Conservation (phyloP, 2,329 filamentous ascomycete genomes). For the Penicillium digitatum region DNA sequence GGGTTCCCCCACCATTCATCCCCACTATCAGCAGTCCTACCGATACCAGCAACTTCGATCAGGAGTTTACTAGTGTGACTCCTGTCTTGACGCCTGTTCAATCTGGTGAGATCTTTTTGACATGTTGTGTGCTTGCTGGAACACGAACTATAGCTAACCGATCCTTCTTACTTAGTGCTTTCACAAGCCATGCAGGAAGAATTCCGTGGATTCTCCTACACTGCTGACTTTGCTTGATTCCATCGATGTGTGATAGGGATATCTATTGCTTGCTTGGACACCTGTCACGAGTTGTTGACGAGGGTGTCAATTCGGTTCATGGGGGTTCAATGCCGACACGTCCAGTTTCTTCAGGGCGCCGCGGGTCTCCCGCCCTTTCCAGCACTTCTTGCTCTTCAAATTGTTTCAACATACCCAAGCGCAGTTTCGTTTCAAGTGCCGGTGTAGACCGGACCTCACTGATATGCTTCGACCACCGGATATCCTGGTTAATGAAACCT, state of each 20-base stretch:
- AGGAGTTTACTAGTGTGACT: conserved; percentile 96
- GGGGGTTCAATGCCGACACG: conserved; percentile 10
- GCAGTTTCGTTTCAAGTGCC: conserved; percentile 20
- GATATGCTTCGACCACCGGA: conserved; percentile 18
- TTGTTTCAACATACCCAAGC: conserved; percentile 25
- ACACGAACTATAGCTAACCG: conserved; percentile 13
- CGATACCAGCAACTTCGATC: conserved; percentile 99
- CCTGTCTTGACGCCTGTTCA: conserved; percentile 95
- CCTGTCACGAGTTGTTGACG: conserved; percentile 6
- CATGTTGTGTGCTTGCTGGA: neutral
- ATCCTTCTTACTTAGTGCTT: conserved; percentile 59
- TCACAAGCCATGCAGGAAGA: conserved; percentile 99
- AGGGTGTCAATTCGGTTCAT: conserved; percentile 5
- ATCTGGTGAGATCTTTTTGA: conserved; percentile 65
- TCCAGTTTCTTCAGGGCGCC: conserved; percentile 8
- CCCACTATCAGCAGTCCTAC: conserved; percentile 86
- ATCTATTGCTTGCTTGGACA: conserved; percentile 13
- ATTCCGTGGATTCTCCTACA: conserved; percentile 98
- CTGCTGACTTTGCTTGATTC: conserved; percentile 74
- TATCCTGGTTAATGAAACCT: conserved; percentile 22
- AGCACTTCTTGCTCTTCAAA: conserved; percentile 19
- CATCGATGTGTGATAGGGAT: conserved; percentile 7
- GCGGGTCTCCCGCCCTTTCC: conserved; percentile 18
- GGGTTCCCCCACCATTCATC: conserved; percentile 80
- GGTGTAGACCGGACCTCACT: conserved; percentile 18